These are phyloP conservation scores for Cercospora citrullina DNA, from an alignment of 2,329 filamentous ascomycete species.

Conservation along the genomic window DNA sequence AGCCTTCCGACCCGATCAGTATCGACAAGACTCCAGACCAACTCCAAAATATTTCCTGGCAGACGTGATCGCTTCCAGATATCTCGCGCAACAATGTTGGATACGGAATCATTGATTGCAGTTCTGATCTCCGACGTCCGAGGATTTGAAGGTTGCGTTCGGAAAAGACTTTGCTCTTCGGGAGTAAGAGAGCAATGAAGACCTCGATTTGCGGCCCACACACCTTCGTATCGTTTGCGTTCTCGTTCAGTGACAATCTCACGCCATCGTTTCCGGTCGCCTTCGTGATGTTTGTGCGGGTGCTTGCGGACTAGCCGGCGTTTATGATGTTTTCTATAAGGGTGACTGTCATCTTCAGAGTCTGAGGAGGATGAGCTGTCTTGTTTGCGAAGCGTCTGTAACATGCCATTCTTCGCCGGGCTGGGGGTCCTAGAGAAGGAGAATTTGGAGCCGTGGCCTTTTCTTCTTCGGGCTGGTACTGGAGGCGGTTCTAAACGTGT, in stretches of 20 bases:
- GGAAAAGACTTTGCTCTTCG: slow-evolving; percentile 23
- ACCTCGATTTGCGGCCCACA: slow-evolving; percentile 81
- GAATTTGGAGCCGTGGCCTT: slow-evolving; percentile 26
- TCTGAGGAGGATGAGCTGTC: slow-evolving; percentile 38
- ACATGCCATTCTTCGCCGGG: slow-evolving; percentile 54
- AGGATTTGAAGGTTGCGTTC: slow-evolving; percentile 10
- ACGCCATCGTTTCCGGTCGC: slow-evolving; percentile 70
- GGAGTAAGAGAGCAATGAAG: slow-evolving; percentile 40
- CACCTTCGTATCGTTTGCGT: slow-evolving; percentile 76
- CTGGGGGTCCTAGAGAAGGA: slow-evolving; percentile 45
- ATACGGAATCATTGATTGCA: slow-evolving; percentile 48
- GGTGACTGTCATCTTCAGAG: slow-evolving; percentile 49
- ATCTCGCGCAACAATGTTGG: slow-evolving; percentile 69
- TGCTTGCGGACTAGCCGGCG: slow-evolving; percentile 63
- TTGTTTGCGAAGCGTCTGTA: slow-evolving; percentile 64
- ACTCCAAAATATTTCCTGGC: slow-evolving; percentile 65
- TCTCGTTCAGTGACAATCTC: slow-evolving; percentile 71
- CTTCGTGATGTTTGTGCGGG: slow-evolving; percentile 72
- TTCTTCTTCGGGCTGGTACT: slow-evolving; percentile 34
- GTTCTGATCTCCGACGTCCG: slow-evolving; percentile 16
- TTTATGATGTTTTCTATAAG: slow-evolving; percentile 53
- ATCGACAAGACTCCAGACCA: slow-evolving; percentile 77
- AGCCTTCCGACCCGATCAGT: slow-evolving; percentile 57
- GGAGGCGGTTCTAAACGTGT: slow-evolving; percentile 45
- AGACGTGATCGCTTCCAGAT: slow-evolving; percentile 73